phyloP scores from a whole-genome alignment of 768 basidiomycete genomes.

The Suillus luteus region DNA sequence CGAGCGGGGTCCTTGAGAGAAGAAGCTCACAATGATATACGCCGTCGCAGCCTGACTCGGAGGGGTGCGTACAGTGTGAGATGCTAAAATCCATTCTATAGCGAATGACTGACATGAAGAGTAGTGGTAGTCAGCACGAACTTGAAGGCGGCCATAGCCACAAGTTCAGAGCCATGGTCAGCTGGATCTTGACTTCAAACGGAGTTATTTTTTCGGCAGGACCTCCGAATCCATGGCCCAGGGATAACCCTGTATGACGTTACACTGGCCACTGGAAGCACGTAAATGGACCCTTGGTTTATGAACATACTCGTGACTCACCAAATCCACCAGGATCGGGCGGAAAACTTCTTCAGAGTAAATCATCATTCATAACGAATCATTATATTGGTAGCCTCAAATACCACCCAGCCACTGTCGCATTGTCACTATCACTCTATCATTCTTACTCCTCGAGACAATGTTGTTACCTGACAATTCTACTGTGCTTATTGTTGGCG shows the following conservation, averaged over 20 bases:
- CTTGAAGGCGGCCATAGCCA: too few relatives aligned
- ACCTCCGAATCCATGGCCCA: too few relatives aligned
- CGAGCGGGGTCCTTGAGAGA: background rate
- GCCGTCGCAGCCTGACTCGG: too few relatives aligned
- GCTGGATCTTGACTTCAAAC: too few relatives aligned
- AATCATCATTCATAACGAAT: background rate
- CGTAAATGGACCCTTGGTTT: too few relatives aligned
- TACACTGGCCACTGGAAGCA: too few relatives aligned
- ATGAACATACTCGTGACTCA: too few relatives aligned
- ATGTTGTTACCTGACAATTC: slow-evolving; percentile 19
- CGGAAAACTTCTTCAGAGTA: too few relatives aligned
- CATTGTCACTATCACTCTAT: background rate
- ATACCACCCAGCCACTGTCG: background rate
- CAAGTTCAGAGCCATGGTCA: too few relatives aligned
- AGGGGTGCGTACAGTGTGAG: slow-evolving; percentile 42
- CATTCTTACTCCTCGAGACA: background rate
- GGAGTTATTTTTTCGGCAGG: too few relatives aligned
- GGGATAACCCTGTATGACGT: too few relatives aligned
- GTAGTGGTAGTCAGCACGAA: slow-evolving; percentile 11
- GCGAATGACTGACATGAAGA: slow-evolving; percentile 29
- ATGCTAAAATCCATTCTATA: slow-evolving; percentile 68
- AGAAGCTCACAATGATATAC: background rate
- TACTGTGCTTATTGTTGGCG: slow-evolving; percentile 51
- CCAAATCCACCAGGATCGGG: too few relatives aligned
- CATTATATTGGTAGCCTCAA: background rate